Conservation (phyloP, 208 protist species). For the Leishmania arabica region DNA sequence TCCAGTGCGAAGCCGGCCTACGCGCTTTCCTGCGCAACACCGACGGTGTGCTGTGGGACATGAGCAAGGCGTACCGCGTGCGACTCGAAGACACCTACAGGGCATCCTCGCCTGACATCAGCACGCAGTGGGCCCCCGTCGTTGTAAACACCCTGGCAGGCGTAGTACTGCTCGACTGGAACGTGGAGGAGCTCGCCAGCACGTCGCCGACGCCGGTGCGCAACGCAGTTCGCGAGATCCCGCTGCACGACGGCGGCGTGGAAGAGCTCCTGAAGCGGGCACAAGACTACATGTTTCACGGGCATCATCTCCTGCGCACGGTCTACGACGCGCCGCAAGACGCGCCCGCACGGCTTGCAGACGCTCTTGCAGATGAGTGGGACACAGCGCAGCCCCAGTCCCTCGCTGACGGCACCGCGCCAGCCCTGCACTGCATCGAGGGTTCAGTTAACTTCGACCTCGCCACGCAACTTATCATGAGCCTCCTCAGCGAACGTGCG, state of each 20-base stretch:
- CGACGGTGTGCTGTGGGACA: conserved; percentile 57
- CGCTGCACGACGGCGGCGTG: conserved; percentile 21
- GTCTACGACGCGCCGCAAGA: conserved; percentile 41
- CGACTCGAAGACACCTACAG: conserved; percentile 37
- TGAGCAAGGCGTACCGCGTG: conserved; percentile 41
- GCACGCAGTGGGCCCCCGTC: conserved; percentile 43
- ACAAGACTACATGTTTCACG: conserved; percentile 39
- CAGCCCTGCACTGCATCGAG: conserved; percentile 27
- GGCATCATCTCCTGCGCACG: conserved; percentile 49
- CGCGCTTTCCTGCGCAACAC: conserved; percentile 46
- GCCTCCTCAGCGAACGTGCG: conserved; percentile 6
- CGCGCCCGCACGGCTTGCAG: conserved; percentile 6
- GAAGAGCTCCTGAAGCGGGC: conserved; percentile 22
- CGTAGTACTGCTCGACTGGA: conserved; percentile 69
- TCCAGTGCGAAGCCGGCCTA: conserved; percentile 18
- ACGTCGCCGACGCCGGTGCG: conserved; percentile 1
- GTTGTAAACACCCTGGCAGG: conserved; percentile 40
- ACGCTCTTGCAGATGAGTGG: conserved; percentile 3
- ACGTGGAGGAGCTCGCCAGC: conserved; percentile 22
- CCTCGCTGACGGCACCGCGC: background rate
- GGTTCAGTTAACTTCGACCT: conserved; percentile 39
- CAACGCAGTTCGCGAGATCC: conserved; percentile 7
- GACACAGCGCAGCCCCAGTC: background rate
- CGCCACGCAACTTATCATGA: conserved; percentile 23
- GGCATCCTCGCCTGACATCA: background rate